Conservation (phyloP, 345 rosid species). For the Eucalyptus sp. region DNA sequence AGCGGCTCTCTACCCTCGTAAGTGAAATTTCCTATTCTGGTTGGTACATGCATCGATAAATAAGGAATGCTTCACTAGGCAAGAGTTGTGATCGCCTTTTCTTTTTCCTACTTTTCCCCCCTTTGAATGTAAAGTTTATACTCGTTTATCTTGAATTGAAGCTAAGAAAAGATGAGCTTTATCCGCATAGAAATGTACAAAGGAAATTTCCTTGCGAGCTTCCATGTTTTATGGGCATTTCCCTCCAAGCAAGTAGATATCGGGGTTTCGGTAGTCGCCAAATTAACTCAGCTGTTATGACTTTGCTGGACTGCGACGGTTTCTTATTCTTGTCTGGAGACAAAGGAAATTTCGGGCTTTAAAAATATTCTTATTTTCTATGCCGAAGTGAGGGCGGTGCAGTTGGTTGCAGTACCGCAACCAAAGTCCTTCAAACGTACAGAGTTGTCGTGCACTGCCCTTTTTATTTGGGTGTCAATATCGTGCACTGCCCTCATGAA, state of each 20-base stretch:
- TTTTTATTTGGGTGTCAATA: not conserved
- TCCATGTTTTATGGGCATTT: not conserved
- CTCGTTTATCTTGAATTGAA: not conserved
- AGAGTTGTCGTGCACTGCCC: not conserved
- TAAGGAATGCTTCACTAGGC: conserved; percentile 4
- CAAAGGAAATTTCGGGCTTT: not conserved
- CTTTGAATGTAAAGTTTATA: not conserved
- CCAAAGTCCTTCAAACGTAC: not conserved
- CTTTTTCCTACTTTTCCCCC: not conserved
- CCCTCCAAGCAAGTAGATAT: not conserved
- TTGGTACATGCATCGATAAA: not conserved
- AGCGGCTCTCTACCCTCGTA: not conserved
- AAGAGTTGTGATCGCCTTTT: not conserved
- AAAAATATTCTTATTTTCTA: not conserved
- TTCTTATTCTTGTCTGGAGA: not conserved
- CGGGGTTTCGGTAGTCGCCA: not conserved
- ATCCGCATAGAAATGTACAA: not conserved
- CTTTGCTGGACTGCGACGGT: not conserved
- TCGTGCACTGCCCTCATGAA: not conserved
- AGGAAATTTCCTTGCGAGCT: not conserved
- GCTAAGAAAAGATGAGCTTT: not conserved
- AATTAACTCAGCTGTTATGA: not conserved
- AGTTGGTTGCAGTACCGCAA: not conserved
- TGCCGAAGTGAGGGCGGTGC: not conserved
- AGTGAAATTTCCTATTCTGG: not conserved